phyloP scores from a whole-genome alignment of 306 rosid genomes.

The Hippophae rhamnoides region DNA sequence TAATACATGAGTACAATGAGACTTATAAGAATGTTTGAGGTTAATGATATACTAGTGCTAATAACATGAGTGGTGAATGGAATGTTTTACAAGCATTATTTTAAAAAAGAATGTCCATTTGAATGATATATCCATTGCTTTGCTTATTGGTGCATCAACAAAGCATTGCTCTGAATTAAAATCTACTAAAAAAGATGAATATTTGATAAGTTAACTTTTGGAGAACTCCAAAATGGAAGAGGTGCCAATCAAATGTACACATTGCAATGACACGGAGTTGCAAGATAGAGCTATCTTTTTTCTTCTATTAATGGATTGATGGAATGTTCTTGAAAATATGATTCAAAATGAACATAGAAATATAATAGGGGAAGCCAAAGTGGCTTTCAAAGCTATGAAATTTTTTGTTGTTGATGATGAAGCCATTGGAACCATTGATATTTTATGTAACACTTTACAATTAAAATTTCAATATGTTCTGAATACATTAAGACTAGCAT shows the following conservation, averaged over 20 bases:
- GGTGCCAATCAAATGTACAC: background rate
- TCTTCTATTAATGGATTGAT: too few relatives aligned
- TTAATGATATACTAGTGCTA: constrained; percentile 3
- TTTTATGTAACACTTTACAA: background rate
- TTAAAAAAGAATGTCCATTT: background rate
- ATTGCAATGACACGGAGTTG: background rate
- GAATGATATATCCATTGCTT: constrained; percentile 4
- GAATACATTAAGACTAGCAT: background rate
- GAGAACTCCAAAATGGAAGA: background rate
- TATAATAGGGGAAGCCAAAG: background rate
- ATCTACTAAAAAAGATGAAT: background rate
- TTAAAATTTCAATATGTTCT: too few relatives aligned
- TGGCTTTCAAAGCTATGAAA: background rate
- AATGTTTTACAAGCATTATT: constrained; percentile 5
- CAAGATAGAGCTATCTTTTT: too few relatives aligned
- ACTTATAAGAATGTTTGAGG: background rate
- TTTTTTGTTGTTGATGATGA: too few relatives aligned
- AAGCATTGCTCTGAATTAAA: background rate
- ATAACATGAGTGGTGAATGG: background rate
- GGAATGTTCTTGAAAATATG: too few relatives aligned
- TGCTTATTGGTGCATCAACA: background rate
- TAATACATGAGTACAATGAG: too few relatives aligned
- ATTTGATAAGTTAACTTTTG: background rate
- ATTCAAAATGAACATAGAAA: background rate
- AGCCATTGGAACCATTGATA: background rate